phyloP scores from a whole-genome alignment of 805 yeast genomes.

The Candida ascalaphidarum region DNA sequence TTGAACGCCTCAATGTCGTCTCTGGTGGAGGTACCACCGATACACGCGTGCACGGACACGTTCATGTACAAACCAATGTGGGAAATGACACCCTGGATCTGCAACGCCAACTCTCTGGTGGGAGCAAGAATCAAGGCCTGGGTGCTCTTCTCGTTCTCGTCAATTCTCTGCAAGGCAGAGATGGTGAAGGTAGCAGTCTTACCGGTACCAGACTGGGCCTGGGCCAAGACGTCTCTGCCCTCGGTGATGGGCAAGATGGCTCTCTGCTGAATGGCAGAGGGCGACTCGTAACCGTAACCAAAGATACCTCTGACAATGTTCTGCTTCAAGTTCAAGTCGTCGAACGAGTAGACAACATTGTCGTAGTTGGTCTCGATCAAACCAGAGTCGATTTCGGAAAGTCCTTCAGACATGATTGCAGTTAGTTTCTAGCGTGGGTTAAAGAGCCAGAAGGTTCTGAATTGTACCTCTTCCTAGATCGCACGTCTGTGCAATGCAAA shows the following conservation, averaged over 20 bases:
- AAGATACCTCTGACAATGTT: conserved; percentile 66
- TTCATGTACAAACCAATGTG: conserved; percentile 88
- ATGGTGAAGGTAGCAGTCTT: conserved; percentile 86
- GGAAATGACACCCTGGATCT: conserved; percentile 88
- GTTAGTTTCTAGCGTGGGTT: conserved; percentile 1
- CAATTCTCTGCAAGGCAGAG: conserved; percentile 64
- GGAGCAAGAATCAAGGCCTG: conserved; percentile 96
- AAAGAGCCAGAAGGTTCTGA: conserved; percentile 2
- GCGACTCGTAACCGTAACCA: conserved; percentile 74
- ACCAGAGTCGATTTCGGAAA: conserved; percentile 72
- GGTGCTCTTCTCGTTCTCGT: conserved; percentile 60
- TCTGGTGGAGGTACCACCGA: conserved; percentile 89
- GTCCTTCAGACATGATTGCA: conserved; percentile 54
- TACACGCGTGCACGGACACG: conserved; percentile 89
- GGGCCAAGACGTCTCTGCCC: conserved; percentile 69
- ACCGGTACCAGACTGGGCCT: conserved; percentile 88
- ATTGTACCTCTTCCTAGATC: conserved; percentile 1
- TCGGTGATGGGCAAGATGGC: conserved; percentile 73
- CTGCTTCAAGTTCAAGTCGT: conserved; percentile 67
- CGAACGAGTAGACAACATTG: conserved; percentile 68
- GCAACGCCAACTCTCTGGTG: conserved; percentile 94
- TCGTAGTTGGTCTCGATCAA: conserved; percentile 93
- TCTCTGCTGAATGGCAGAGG: conserved; percentile 75
- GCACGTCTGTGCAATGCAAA: conserved; percentile 5
- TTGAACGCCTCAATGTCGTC: conserved; percentile 82